These are phyloP conservation scores for Paramecium sonneborni DNA, from an alignment of 73 alveolate genomes.

Conservation along the genomic window DNA sequence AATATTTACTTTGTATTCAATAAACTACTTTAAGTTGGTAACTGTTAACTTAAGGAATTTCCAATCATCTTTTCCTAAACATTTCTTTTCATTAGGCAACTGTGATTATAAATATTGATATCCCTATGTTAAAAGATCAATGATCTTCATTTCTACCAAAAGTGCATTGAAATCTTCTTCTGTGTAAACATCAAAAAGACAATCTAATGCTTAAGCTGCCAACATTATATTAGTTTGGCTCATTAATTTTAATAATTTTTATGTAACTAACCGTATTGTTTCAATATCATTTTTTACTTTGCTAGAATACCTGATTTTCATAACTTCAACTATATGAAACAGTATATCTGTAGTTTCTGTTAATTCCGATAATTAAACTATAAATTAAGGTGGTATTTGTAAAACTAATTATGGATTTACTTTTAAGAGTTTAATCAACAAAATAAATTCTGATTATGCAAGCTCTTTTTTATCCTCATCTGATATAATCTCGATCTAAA, in stretches of 20 bases:
- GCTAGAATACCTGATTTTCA: slow-evolving; percentile 28
- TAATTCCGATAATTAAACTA: background rate
- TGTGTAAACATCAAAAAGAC: slow-evolving; percentile 52
- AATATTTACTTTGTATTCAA: background rate
- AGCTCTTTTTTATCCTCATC: slow-evolving; percentile 30
- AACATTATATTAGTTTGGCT: background rate
- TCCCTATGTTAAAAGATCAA: background rate
- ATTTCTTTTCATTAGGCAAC: background rate
- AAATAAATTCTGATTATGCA: background rate
- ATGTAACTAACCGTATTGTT: background rate
- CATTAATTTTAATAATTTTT: slow-evolving; percentile 1
- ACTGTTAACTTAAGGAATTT: background rate
- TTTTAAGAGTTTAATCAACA: background rate
- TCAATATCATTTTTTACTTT: background rate
- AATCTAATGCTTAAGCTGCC: slow-evolving; percentile 43
- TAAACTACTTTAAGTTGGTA: background rate
- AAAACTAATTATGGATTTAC: background rate
- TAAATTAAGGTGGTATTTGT: background rate
- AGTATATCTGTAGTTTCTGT: background rate
- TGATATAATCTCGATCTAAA: background rate
- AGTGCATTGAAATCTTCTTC: slow-evolving; percentile 16
- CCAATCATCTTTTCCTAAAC: slow-evolving; percentile 25
- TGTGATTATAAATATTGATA: background rate
- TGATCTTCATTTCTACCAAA: background rate
- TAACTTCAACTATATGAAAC: background rate